phyloP scores from a whole-genome alignment of 1,139 yeast species.

The Candida pseudoviswanathii region DNA sequence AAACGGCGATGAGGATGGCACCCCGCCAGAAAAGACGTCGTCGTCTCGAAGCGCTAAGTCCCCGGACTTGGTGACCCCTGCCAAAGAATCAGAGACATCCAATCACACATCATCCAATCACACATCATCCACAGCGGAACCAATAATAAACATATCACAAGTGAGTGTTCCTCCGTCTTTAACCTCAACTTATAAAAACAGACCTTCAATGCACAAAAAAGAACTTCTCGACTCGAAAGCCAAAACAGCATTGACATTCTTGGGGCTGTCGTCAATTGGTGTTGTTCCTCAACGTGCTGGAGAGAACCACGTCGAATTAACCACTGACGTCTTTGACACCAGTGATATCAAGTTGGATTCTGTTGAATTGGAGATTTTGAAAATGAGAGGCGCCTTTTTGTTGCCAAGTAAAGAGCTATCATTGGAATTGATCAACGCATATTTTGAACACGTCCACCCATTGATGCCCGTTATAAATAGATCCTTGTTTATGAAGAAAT shows the following conservation, averaged over 20 bases:
- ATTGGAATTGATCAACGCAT: slow-evolving; percentile 62
- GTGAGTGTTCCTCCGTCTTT: slow-evolving; percentile 48
- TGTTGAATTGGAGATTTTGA: slow-evolving; percentile 68
- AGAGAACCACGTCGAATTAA: slow-evolving; percentile 45
- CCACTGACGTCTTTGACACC: slow-evolving; percentile 43
- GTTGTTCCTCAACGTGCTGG: slow-evolving; percentile 46
- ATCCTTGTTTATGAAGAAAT: slow-evolving; percentile 58
- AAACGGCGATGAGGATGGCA: background rate
- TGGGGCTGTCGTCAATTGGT: slow-evolving; percentile 46
- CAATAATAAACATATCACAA: slow-evolving; percentile 47
- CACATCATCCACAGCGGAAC: slow-evolving; percentile 24
- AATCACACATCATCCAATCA: background rate
- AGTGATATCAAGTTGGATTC: slow-evolving; percentile 52
- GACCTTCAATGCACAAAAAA: slow-evolving; percentile 43
- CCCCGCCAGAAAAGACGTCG: background rate
- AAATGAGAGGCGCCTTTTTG: slow-evolving; percentile 70
- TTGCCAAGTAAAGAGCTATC: slow-evolving; percentile 66
- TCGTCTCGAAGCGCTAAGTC: background rate
- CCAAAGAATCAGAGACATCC: background rate
- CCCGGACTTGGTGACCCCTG: background rate
- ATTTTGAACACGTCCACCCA: slow-evolving; percentile 70
- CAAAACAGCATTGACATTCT: slow-evolving; percentile 39
- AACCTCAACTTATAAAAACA: slow-evolving; percentile 42
- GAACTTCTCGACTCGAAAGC: slow-evolving; percentile 31
- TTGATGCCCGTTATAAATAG: slow-evolving; percentile 72